Conservation (phyloP, 768 basidiomycete genomes). For the Agaricus blazei region DNA sequence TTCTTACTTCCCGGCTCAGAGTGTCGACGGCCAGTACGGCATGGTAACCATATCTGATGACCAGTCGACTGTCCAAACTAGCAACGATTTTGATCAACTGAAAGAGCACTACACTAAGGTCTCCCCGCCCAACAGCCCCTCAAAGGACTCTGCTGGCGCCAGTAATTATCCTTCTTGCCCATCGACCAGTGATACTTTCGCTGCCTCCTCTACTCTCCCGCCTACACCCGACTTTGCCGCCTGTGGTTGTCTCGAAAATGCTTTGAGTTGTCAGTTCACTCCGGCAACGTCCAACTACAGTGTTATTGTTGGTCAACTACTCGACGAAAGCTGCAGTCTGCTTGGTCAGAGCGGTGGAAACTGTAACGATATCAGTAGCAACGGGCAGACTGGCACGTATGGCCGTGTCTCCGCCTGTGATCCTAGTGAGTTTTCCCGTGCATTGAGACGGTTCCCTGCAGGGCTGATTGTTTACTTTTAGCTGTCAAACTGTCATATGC, state of each 20-base stretch:
- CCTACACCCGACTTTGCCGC: constrained; percentile 78
- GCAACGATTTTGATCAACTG: constrained; percentile 65
- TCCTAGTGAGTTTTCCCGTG: constrained; percentile 46
- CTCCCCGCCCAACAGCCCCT: constrained; percentile 59
- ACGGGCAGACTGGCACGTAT: constrained; percentile 73
- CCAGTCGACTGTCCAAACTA: constrained; percentile 59
- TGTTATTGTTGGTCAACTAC: constrained; percentile 52
- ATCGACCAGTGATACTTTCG: constrained; percentile 47
- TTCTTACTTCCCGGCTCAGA: constrained; percentile 83
- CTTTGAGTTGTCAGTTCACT: constrained; percentile 71
- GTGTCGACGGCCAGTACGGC: constrained; percentile 72
- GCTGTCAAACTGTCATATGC: constrained; percentile 79
- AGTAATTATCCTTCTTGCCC: constrained; percentile 64
- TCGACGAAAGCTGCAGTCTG: constrained; percentile 71
- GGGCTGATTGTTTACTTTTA: constrained; percentile 20
- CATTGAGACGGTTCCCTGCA: not conserved
- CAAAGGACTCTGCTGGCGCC: constrained; percentile 32
- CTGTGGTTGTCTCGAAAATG: constrained; percentile 70
- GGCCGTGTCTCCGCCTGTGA: constrained; percentile 75
- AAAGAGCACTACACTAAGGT: constrained; percentile 54
- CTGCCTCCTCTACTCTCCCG: constrained; percentile 68
- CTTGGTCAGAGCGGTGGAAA: constrained; percentile 55
- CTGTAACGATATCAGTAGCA: constrained; percentile 66
- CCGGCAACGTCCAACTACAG: constrained; percentile 58
- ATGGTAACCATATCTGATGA: constrained; percentile 75